Conservation (phyloP, 108 stramenopile species). For the Cyclotella kingstonii region DNA sequence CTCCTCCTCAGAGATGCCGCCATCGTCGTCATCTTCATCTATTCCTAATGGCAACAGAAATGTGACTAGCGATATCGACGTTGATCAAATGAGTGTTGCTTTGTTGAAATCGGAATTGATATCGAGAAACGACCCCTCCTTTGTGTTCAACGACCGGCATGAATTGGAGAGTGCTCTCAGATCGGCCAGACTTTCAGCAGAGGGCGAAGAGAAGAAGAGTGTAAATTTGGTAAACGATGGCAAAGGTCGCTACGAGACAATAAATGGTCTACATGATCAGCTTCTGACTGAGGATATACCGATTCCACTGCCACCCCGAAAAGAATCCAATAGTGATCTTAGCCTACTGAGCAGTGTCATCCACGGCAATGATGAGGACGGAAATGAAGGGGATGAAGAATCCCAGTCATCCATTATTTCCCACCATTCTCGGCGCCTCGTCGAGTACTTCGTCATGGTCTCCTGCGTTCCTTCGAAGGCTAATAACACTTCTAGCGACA, state of each 20-base stretch:
- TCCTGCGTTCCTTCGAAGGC: constrained; percentile 43
- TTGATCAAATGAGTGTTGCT: constrained; percentile 21
- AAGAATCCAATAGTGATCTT: not conserved
- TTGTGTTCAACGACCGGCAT: constrained; percentile 27
- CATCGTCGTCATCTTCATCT: not conserved
- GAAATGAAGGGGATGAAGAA: not conserved
- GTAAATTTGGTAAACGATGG: not conserved
- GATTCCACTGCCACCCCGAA: too few relatives aligned
- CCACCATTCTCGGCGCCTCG: constrained; percentile 43
- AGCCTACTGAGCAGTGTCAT: not conserved
- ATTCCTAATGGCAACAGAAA: not conserved
- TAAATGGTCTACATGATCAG: too few relatives aligned
- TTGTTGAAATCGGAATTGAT: constrained; percentile 15
- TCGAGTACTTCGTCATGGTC: constrained; percentile 86
- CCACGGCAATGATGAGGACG: constrained; percentile 2
- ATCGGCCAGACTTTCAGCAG: constrained; percentile 10
- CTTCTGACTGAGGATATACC: too few relatives aligned
- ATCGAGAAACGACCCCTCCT: constrained; percentile 22
- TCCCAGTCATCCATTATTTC: not conserved
- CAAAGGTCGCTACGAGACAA: not conserved
- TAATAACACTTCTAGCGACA: constrained; percentile 11
- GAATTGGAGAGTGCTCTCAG: constrained; percentile 25
- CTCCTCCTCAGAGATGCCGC: not conserved
- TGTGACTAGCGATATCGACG: constrained; percentile 1
- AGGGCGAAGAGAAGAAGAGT: not conserved